Percentiles rank a stretch among this genome's conserved stretches.
Evolutionary conservation across 148 eudicot genomes (phyloP).

Genomic region (Cornus kousa): DNA sequence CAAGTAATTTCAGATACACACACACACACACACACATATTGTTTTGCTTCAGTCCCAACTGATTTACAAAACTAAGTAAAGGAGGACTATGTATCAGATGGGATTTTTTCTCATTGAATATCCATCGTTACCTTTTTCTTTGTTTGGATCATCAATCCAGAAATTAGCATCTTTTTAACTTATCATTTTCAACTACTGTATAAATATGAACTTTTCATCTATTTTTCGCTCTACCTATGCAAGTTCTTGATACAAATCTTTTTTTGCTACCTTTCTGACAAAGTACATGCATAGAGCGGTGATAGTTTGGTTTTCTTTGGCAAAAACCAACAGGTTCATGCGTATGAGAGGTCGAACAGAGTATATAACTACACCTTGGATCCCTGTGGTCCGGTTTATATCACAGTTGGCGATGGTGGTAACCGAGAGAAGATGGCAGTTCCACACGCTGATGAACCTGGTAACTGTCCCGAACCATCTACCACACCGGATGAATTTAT

Average conservation of each 20-base stretch:
- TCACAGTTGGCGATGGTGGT: slow-evolving; percentile 94
- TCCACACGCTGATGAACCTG: slow-evolving; percentile 78
- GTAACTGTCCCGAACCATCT: slow-evolving; percentile 80
- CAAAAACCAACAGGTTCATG: slow-evolving; percentile 73
- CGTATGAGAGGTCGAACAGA: slow-evolving; percentile 92
- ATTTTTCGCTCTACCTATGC: too few species aligned
- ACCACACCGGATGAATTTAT: slow-evolving; percentile 69
- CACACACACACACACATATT: too few species aligned
- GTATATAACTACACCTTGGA: slow-evolving; percentile 85
- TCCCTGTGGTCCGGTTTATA: slow-evolving; percentile 81
- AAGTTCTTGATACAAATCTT: too few species aligned
- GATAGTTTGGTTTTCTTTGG: background rate
- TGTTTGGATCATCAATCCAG: too few species aligned
- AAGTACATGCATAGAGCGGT: background rate
- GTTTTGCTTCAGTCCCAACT: too few species aligned
- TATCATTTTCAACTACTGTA: too few species aligned
- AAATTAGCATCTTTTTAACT: too few species aligned
- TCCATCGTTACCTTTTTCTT: too few species aligned
- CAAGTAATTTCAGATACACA: background rate
- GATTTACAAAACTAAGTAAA: too few species aligned
- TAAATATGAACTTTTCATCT: too few species aligned
- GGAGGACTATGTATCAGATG: background rate
- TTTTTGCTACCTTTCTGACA: background rate
- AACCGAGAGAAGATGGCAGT: slow-evolving; percentile 96
- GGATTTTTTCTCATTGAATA: background rate